Conservation (phyloP, 768 basidiomycete species). For the Panaeolus cyanescens region DNA sequence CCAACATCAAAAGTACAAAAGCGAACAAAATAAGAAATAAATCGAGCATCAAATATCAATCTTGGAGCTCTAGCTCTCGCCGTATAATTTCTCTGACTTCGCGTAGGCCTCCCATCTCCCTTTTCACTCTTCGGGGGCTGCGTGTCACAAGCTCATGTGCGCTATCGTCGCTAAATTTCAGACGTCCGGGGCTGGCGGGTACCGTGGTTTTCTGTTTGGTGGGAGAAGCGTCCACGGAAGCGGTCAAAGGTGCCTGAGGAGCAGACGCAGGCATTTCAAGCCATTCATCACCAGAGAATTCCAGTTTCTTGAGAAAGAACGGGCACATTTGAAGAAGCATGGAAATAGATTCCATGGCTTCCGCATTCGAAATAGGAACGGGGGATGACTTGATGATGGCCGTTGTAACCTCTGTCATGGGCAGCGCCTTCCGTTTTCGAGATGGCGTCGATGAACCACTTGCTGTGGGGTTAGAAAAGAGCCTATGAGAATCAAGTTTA, state of each 20-base stretch:
- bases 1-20: conserved; percentile 15
- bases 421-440: conserved; percentile 74
- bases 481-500: conserved; percentile 38
- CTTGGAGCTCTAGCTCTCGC: conserved; percentile 72
- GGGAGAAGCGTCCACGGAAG: conserved; percentile 34
- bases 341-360: conserved; percentile 73
- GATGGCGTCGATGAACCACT: conserved; percentile 54
- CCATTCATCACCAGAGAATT: conserved; percentile 60
- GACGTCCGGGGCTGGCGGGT: conserved; percentile 52
- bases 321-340: conserved; percentile 73
- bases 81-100: conserved; percentile 83
- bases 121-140: conserved; percentile 73
- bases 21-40: conserved; percentile 22
- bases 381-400: conserved; percentile 81
- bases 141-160: conserved; percentile 61
- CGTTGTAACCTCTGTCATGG: conserved; percentile 61
- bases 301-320: conserved; percentile 72
- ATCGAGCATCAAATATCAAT: conserved; percentile 44
- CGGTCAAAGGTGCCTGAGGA: conserved; percentile 17
- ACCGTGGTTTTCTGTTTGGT: conserved; percentile 36
- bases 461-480: conserved; percentile 65
- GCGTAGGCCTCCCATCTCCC: conserved; percentile 71
- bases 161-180: conserved; percentile 55
- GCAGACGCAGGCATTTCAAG: conserved; percentile 60
- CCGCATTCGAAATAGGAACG: conserved; percentile 75